Evolutionary conservation across 176 grass and related monocot genomes (phyloP).

Genomic region (sorghum (Sorghum bicolor)): Sorghum_bicolor_NCBIv3 NC_012876.2:65428001-65428500

Average conservation of each 20-base stretch:
- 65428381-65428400: not conserved
- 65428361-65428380: conserved; percentile 3
- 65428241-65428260: conserved; percentile 73
- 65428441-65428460: conserved; percentile 98
- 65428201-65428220: conserved; percentile 99
- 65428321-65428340: conserved; percentile 1
- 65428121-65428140: not conserved
- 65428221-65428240: conserved; percentile 85
- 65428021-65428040: conserved; percentile 70
- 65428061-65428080: conserved; percentile 96
- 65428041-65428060: conserved; percentile 99
- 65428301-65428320: conserved; percentile 17
- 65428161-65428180: conserved; percentile 66
- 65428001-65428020: conserved; percentile 91
- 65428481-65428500: conserved; percentile 96
- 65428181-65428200: conserved; percentile 98
- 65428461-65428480: conserved; percentile 97
- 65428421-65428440: conserved; percentile 98
- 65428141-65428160: conserved; percentile 29
- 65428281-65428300: conserved; percentile 80
- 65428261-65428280: conserved; percentile 64
- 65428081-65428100: conserved; percentile 82
- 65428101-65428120: conserved; percentile 5
- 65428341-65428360: conserved; percentile 22
- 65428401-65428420: conserved; percentile 24